These are phyloP conservation scores for Rhodamnia rubescens DNA, from an alignment of 345 rosid species.

Conservation along the genomic window DNA sequence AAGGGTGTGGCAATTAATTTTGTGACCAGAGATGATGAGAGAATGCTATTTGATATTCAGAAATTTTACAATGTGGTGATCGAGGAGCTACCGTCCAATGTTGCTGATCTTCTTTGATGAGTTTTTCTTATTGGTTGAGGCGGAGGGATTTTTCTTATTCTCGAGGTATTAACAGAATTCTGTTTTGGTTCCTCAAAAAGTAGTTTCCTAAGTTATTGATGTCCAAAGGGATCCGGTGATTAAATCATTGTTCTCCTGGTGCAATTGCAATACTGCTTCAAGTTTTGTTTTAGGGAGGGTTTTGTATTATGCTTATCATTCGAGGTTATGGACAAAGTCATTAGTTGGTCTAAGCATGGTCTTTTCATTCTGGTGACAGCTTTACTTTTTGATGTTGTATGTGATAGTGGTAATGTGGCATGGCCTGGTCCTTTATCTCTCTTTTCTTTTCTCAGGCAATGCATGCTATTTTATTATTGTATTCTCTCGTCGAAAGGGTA, in stretches of 20 bases:
- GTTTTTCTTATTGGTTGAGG: conserved; percentile 22
- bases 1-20: conserved; percentile 45
- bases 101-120: conserved; percentile 39
- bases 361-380: background rate
- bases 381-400: background rate
- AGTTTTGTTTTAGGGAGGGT: background rate
- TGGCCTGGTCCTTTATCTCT: background rate
- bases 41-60: conserved; percentile 48
- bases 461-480: background rate
- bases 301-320: background rate
- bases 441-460: background rate
- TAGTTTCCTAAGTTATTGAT: conserved; percentile 6
- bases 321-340: background rate
- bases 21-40: conserved; percentile 27
- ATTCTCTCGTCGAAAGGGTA: background rate
- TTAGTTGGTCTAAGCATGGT: background rate
- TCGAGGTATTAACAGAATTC: conserved; percentile 1
- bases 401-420: background rate
- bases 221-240: conserved; percentile 19
- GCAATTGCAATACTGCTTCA: background rate
- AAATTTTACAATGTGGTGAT: conserved; percentile 53
- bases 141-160: conserved; percentile 16
- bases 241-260: background rate
- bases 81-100: conserved; percentile 40
- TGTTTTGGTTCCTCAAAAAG: background rate